Evolutionary conservation across 148 eudicot species (phyloP), one percentile per base, ranked within the genome.

Genomic region (Euryodendron excelsum): DNA sequence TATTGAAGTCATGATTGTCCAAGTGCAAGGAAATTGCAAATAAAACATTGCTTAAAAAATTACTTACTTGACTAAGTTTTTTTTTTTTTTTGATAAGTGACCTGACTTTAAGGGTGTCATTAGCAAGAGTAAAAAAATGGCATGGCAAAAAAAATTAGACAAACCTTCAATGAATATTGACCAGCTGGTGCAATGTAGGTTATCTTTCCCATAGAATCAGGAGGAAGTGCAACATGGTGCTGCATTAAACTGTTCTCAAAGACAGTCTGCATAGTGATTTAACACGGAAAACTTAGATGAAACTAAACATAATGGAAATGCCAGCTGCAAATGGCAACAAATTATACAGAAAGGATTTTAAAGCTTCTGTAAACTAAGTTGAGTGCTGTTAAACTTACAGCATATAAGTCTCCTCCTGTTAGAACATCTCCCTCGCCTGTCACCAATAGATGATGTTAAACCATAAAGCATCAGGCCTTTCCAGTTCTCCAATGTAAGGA

Each of bases 401-500:
- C 99, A 89, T 96, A 93, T 48, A 96, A 84, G 84, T 96, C 98
- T 85, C 99, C 99, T 79, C 99, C 95, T 67, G 98, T 96, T 76
- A 96, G 75, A 85, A 84, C 81, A 84, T 93, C 99, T 8, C 99
- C 98, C 84, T 92, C 99, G 62, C 99, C 99, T 96, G 90, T 50
- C 76, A 84, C 68, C 65, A 81, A 55, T 66, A 47, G 47, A 79
- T 3, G 60, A 69, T 25, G 30, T 41, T 52, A 28, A 50, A 64
- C 64, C 39, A 31, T 36, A 68, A 83, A 73, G 28, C 45, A 65
- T 53, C 4, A 50, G 21, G 34, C 59, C 36, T 45, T 53, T 53
- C 60, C 14, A 55, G 41, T 30, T 50, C 64, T 64, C 72, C 7
- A 28, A 56, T 68, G 21, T 15, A 50, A 55, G 36, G 31, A 65